Conservation (phyloP, 495 filamentous ascomycete species). For the Extremus antarcticus region DNA sequence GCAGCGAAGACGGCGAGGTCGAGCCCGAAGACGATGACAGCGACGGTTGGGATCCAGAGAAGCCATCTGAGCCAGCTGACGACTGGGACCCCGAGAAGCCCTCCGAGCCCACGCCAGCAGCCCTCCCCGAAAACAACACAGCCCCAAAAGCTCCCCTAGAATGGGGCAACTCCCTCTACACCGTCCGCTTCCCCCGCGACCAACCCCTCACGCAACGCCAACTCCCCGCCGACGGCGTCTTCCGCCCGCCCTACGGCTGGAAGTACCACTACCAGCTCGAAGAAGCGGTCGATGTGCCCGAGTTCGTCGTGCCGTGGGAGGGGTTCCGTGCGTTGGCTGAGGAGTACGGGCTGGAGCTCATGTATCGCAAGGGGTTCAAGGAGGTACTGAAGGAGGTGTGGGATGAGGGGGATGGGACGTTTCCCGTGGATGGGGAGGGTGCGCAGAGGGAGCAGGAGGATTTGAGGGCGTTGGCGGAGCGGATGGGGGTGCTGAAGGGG, state of each 20-base stretch:
- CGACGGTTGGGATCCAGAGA: conserved; percentile 22
- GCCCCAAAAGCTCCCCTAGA: conserved; percentile 34
- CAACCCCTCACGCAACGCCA: conserved; percentile 32
- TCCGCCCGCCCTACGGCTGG: conserved; percentile 93
- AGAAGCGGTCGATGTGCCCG: conserved; percentile 91
- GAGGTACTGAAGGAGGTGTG: conserved; percentile 69
- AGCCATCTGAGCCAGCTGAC: conserved; percentile 17
- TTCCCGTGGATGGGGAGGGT: background rate
- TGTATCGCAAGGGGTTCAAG: conserved; percentile 78
- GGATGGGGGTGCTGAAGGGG: conserved; percentile 84
- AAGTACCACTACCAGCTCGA: conserved; percentile 92
- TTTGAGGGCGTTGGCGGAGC: conserved; percentile 72
- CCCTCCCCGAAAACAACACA: background rate
- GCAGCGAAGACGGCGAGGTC: conserved; percentile 1
- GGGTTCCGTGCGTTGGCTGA: conserved; percentile 89
- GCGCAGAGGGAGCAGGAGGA: conserved; percentile 65
- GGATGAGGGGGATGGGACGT: background rate
- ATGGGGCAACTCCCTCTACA: conserved; percentile 91
- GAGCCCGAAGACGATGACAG: conserved; percentile 10
- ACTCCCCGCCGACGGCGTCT: conserved; percentile 60
- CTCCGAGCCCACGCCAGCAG: conserved; percentile 1
- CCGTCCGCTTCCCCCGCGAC: conserved; percentile 70
- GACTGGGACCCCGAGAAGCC: conserved; percentile 26
- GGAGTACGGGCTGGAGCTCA: conserved; percentile 89
- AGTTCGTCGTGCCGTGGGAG: conserved; percentile 98